phyloP scores from a whole-genome alignment of 345 rosid genomes.

The Melaleuca quinquenervia region DNA sequence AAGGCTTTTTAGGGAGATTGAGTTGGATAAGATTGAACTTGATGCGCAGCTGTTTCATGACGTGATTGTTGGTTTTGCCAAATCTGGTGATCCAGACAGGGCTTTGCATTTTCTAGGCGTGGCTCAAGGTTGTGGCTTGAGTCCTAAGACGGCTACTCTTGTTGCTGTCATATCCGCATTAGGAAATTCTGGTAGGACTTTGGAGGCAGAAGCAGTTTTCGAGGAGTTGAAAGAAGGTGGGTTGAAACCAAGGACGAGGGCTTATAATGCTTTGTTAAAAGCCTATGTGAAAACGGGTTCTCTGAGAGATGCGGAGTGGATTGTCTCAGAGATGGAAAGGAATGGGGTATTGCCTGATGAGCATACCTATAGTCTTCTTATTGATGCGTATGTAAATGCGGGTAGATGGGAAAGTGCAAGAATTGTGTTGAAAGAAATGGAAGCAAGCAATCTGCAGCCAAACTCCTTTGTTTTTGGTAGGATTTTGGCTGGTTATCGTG shows the following conservation, averaged over 20 bases:
- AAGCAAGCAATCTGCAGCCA: constrained; percentile 56
- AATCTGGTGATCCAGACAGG: constrained; percentile 53
- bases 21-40: constrained; percentile 60
- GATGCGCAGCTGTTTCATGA: constrained; percentile 79
- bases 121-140: constrained; percentile 73
- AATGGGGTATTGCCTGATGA: constrained; percentile 81
- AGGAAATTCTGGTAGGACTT: constrained; percentile 51
- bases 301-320: constrained; percentile 62
- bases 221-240: constrained; percentile 85
- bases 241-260: constrained; percentile 59
- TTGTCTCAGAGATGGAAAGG: constrained; percentile 87
- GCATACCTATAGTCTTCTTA: constrained; percentile 68
- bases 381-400: constrained; percentile 82
- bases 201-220: constrained; percentile 89
- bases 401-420: constrained; percentile 97
- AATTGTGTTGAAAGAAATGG: constrained; percentile 91
- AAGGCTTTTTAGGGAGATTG: constrained; percentile 59
- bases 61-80: constrained; percentile 74
- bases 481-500: constrained; percentile 70
- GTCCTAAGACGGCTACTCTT: constrained; percentile 46
- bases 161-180: constrained; percentile 52
- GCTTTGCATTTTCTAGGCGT: constrained; percentile 60
- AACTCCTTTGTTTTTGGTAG: constrained; percentile 75
- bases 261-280: constrained; percentile 79
- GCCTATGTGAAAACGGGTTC: constrained; percentile 74